A percentile compares a stretch with the other conserved stretches of the same genome.
Evolutionary conservation across 179 eudicot genomes (phyloP).

Genomic region (Silene noctiflora): DNA sequence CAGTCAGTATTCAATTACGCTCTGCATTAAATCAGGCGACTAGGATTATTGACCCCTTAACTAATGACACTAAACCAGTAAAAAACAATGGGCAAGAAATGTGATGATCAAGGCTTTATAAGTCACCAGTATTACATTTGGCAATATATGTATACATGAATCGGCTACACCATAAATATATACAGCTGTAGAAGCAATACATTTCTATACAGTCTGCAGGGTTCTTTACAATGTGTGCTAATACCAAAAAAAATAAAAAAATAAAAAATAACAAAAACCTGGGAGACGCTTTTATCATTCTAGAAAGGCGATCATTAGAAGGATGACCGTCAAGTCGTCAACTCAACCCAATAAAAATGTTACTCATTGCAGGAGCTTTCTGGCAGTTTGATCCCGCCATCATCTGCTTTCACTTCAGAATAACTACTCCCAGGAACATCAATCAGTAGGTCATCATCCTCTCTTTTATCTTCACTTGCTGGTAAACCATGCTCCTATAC

Average conservation of each 20-base stretch:
- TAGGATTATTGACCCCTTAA: no score
- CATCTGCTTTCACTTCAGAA: slow-evolving; percentile 32
- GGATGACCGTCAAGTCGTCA: neutral
- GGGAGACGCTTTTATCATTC: neutral
- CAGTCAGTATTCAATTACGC: neutral
- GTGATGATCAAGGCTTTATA: no score
- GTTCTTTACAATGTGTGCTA: neutral
- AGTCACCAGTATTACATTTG: no score
- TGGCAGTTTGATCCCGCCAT: slow-evolving; percentile 14
- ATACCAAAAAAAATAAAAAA: neutral
- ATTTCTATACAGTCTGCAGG: neutral
- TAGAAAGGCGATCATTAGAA: neutral
- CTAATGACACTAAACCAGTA: no score
- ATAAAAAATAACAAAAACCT: neutral
- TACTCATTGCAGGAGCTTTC: slow-evolving; percentile 12
- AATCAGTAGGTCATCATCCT: slow-evolving; percentile 47
- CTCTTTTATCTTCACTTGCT: slow-evolving; percentile 19
- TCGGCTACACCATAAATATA: no score
- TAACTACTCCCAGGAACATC: slow-evolving; percentile 75
- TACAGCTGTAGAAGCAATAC: neutral
- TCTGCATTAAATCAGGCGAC: no score
- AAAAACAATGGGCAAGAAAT: no score
- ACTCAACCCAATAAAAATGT: neutral
- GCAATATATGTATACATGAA: no score
- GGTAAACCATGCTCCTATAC: slow-evolving; percentile 35